phyloP scores from a whole-genome alignment of 2,329 filamentous ascomycete genomes.

The Xylaria hypoxylon region DNA sequence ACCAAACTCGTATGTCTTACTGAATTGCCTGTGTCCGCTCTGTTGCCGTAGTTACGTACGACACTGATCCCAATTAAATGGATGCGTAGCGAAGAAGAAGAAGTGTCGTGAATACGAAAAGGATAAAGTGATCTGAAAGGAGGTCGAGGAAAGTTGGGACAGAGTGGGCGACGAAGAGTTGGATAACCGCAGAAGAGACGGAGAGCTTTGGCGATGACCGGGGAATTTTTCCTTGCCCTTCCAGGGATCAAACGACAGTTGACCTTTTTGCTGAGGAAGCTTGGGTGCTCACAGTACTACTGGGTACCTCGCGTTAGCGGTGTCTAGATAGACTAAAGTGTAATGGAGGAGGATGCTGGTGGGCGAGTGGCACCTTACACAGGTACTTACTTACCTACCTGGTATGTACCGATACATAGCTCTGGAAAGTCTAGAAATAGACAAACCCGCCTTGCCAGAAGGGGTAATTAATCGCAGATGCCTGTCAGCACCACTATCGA shows the following conservation, averaged over 20 bases:
- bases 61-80: constrained; percentile 30
- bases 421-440: constrained; percentile 11
- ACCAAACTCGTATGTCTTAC: constrained; percentile 25
- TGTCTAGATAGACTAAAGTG: constrained; percentile 25
- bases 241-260: constrained; percentile 25
- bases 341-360: constrained; percentile 28
- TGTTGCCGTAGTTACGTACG: constrained; percentile 22
- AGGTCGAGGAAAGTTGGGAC: constrained; percentile 33
- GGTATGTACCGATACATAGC: constrained; percentile 22
- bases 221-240: constrained; percentile 32
- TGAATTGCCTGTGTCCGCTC: constrained; percentile 24
- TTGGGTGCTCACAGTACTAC: constrained; percentile 19
- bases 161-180: constrained; percentile 36
- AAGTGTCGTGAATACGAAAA: constrained; percentile 22
- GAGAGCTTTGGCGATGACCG: constrained; percentile 36
- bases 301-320: constrained; percentile 36
- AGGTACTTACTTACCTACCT: too few species aligned
- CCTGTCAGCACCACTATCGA: constrained; percentile 22
- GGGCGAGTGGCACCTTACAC: constrained; percentile 18
- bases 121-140: constrained; percentile 27
- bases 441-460: constrained; percentile 30
- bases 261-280: constrained; percentile 37
- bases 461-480: constrained; percentile 20
- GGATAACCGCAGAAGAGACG: constrained; percentile 34
- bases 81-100: constrained; percentile 16